These are phyloP conservation scores for Solanum habrochaites DNA, from an alignment of 257 asterid genomes.

Conservation along the genomic window DNA sequence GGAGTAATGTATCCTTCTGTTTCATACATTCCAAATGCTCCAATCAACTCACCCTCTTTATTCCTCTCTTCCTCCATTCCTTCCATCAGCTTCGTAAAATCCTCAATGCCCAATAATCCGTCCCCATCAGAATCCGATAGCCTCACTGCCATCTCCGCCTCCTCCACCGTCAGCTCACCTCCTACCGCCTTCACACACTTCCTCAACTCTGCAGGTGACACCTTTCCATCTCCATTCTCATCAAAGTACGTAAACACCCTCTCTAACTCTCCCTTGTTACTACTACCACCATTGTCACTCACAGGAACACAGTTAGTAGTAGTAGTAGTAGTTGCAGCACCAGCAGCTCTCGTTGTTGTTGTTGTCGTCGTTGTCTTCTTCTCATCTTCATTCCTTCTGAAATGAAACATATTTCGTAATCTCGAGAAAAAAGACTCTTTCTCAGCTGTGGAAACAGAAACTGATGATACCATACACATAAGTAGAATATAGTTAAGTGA, in stretches of 20 bases:
- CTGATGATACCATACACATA: neutral
- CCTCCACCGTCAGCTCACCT: constrained; percentile 17
- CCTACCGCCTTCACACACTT: neutral
- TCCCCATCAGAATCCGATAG: constrained; percentile 47
- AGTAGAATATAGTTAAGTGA: neutral
- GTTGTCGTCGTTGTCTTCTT: neutral
- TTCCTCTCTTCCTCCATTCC: constrained; percentile 39
- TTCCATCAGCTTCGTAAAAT: constrained; percentile 33
- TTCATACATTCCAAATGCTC: constrained; percentile 45
- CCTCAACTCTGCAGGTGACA: neutral
- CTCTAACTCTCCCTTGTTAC: neutral
- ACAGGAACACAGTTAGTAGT: neutral
- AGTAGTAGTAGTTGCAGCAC: neutral
- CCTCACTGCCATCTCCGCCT: constrained; percentile 31
- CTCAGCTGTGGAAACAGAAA: neutral
- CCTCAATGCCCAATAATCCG: constrained; percentile 40
- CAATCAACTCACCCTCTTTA: constrained; percentile 23
- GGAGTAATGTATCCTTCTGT: constrained; percentile 49
- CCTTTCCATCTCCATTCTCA: constrained; percentile 1
- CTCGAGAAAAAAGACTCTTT: neutral
- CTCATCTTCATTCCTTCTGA: neutral
- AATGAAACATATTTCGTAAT: neutral
- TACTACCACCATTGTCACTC: neutral
- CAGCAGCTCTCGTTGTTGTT: neutral
- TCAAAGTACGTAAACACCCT: neutral